Conservation (phyloP, 371 early-diverging fungal genomes). For the Zopfochytrium polystomum region DNA sequence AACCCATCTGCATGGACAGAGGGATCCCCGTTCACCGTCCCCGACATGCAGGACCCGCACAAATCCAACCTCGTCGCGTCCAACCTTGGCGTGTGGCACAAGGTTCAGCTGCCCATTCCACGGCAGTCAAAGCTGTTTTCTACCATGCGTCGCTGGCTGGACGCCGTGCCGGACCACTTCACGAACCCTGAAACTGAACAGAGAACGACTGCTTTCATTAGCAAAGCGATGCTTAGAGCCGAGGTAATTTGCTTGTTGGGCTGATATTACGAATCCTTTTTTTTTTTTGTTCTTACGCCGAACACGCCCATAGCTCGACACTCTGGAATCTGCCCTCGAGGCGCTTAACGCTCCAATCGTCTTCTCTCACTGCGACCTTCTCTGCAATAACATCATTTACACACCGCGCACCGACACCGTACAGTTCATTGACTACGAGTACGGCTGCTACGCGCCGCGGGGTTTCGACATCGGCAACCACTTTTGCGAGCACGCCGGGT, state of each 20-base stretch:
- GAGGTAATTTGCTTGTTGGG: slow-evolving; percentile 8
- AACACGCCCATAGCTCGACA: slow-evolving; percentile 34
- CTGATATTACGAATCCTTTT: neutral
- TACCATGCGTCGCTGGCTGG: slow-evolving; percentile 77
- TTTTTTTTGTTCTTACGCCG: too few relatives aligned
- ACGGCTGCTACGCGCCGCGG: slow-evolving; percentile 77
- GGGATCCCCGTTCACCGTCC: too few relatives aligned
- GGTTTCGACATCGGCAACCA: slow-evolving; percentile 95
- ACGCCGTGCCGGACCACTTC: too few relatives aligned
- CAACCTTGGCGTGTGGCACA: slow-evolving; percentile 79
- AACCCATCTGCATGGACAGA: too few relatives aligned
- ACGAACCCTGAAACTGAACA: too few relatives aligned
- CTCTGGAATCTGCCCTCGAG: slow-evolving; percentile 56
- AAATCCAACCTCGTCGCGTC: slow-evolving; percentile 75
- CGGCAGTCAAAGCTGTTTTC: slow-evolving; percentile 74
- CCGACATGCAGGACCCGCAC: slow-evolving; percentile 67
- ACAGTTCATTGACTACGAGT: slow-evolving; percentile 97
- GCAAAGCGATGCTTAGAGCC: too few relatives aligned
- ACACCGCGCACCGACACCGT: too few relatives aligned
- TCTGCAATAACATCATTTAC: too few relatives aligned
- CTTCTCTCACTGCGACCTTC: slow-evolving; percentile 89
- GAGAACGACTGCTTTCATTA: too few relatives aligned
- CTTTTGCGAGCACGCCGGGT: slow-evolving; percentile 88
- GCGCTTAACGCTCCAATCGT: slow-evolving; percentile 73
- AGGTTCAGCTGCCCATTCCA: slow-evolving; percentile 59